Base-by-base conservation (phyloP, 352 stramenopile species). In the Hyphochytrium catenoides region DNA sequence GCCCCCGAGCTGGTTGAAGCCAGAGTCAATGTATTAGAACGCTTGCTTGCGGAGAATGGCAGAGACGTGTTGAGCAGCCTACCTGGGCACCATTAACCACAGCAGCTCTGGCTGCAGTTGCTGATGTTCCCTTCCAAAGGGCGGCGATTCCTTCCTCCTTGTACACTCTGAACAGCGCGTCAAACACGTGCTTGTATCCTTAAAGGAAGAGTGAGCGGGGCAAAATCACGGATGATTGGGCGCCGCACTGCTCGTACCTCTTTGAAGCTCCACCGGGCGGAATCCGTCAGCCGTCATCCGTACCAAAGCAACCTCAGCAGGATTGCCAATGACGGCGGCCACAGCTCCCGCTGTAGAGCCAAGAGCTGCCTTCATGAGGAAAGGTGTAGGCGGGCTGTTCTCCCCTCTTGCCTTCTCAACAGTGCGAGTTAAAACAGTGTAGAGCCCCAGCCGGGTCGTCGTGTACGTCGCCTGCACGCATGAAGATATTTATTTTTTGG, bases 221-320 rank as follows among this genome's bases (percentile, higher is more conserved):
- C n/a, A n/a, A n/a, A n/a, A n/a, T n/a, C n/a, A n/a, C n/a, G n/a
- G n/a, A n/a, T n/a, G n/a, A n/a, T n/a, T n/a, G n/a, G n/a, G n/a
- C n/a, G n/a, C n/a, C 91, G 43, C 91, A 74, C 42, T 87, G 68
- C 45, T 95, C 70, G 23, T 61, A n/a, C n/a, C n/a, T n/a, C n/a
- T n/a, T 19, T 35, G 31, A 28, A 43, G 39, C 15, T 46, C 39
- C n/a, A 35, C 32, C 17, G 39, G 39, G 12, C 40, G 34, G 42
- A 32, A 35, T 24, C 37, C 37, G 35, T 46, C 39, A 3, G 39
- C 39, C 31, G 12, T 26, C 23, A 11, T 31, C 22, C 39, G 39
- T 18, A 46, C 42, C 4, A 46, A 24, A 8, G 34, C 27, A 5
- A 46, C 31, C 21, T 46, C 39, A 4, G 39, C 39, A 17, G 39